These are phyloP conservation scores for Boletales sp. DNA, from an alignment of 768 basidiomycete species.

Conservation along the genomic window DNA sequence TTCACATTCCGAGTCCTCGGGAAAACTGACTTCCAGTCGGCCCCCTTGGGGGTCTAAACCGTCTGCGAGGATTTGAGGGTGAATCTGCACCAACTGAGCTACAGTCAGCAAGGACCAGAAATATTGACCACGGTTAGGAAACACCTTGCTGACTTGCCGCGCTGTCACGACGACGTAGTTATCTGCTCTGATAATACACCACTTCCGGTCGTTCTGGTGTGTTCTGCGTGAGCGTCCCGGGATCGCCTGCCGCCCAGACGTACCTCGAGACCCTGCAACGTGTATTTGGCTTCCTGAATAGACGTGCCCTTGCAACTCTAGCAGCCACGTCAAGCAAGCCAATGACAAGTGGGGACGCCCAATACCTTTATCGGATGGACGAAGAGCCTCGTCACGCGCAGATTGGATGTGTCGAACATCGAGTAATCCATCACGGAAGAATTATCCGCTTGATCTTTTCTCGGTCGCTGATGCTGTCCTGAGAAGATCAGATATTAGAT, in stretches of 20 bases:
- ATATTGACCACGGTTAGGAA: neutral
- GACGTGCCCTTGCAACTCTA: slow-evolving; percentile 74
- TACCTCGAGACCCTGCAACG: slow-evolving; percentile 65
- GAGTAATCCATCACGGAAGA: slow-evolving; percentile 7
- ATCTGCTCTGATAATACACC: slow-evolving; percentile 62
- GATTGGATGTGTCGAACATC: slow-evolving; percentile 29
- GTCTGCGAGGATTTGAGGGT: slow-evolving; percentile 51
- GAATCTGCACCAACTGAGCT: slow-evolving; percentile 62
- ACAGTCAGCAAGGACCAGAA: neutral
- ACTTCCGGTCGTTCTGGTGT: slow-evolving; percentile 64
- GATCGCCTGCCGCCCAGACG: slow-evolving; percentile 9
- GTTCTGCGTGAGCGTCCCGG: neutral
- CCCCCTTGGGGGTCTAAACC: slow-evolving; percentile 44
- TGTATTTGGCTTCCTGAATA: slow-evolving; percentile 53
- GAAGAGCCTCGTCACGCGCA: slow-evolving; percentile 53
- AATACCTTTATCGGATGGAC: slow-evolving; percentile 66
- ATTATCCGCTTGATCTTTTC: neutral
- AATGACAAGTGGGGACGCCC: neutral
- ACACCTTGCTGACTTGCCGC: slow-evolving; percentile 57
- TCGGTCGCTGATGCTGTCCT: neutral
- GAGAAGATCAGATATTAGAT: slow-evolving; percentile 15
- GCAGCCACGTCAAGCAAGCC: neutral
- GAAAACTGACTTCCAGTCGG: slow-evolving; percentile 54
- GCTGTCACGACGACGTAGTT: slow-evolving; percentile 62
- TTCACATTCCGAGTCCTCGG: slow-evolving; percentile 53